phyloP scores from a whole-genome alignment of 202 grass and related monocot species.

The Saccharum hybrid region DNA sequence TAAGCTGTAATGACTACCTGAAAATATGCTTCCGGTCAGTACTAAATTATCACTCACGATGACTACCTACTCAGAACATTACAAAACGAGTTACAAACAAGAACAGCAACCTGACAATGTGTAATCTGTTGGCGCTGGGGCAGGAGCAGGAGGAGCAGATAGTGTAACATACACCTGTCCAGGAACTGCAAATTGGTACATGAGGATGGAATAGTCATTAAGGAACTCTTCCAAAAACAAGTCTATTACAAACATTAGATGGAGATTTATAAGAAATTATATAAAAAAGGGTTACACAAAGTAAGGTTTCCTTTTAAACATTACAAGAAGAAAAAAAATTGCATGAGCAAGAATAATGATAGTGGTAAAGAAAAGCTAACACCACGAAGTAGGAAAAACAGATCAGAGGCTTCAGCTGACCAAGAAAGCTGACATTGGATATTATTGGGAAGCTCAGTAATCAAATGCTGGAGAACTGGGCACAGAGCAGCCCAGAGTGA shows the following conservation, averaged over 20 bases:
- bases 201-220: constrained; percentile 21
- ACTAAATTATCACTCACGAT: background rate
- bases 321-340: constrained; percentile 8
- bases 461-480: constrained; percentile 4
- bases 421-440: background rate
- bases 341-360: background rate
- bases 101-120: constrained; percentile 61
- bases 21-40: background rate
- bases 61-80: background rate
- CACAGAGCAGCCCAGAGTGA: background rate
- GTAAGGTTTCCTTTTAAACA: constrained; percentile 4
- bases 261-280: constrained; percentile 4
- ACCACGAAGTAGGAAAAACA: background rate
- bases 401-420: background rate
- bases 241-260: constrained; percentile 1
- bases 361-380: constrained; percentile 10
- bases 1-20: background rate
- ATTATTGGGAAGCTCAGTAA: constrained; percentile 21
- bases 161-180: constrained; percentile 60
- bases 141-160: constrained; percentile 54
- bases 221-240: background rate
- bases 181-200: constrained; percentile 70
- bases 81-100: background rate
- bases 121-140: constrained; percentile 56
- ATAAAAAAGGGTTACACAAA: background rate